Evolutionary conservation across 164 flowering plant genomes (phyloP).

Genomic region (Stephania cephalantha): DNA sequence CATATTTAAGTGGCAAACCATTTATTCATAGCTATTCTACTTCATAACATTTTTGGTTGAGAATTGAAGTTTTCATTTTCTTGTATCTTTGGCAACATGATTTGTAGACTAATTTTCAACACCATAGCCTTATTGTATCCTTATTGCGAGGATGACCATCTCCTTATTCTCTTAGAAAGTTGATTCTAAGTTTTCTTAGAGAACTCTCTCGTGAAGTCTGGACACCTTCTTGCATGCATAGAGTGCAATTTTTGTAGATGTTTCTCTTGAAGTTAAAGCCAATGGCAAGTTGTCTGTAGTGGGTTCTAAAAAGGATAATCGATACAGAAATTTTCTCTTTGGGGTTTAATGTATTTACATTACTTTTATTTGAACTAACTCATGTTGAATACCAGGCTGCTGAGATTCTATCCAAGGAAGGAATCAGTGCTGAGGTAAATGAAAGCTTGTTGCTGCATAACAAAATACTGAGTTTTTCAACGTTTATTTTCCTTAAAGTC

Average conservation of each 20-base stretch:
- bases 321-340: background rate
- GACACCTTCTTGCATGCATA: background rate
- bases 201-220: background rate
- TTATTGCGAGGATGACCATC: background rate
- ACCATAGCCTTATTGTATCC: background rate
- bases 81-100: too few relatives aligned
- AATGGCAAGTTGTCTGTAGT: background rate
- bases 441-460: background rate
- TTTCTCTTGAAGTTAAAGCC: background rate
- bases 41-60: too few relatives aligned
- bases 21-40: too few relatives aligned
- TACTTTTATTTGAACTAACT: background rate
- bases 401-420: conserved; percentile 85
- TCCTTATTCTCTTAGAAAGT: background rate
- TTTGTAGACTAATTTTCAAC: background rate
- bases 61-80: too few relatives aligned
- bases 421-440: conserved; percentile 91
- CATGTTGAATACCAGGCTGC: conserved; percentile 60
- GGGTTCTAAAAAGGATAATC: background rate
- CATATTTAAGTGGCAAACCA: too few relatives aligned
- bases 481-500: background rate
- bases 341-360: background rate
- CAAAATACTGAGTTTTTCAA: background rate
- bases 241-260: background rate
- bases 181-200: background rate